Percentiles rank a stretch among this genome's conserved stretches.
Evolutionary conservation across 805 yeast genomes (phyloP).

Genomic region (Ogataea trehalophila): DNA sequence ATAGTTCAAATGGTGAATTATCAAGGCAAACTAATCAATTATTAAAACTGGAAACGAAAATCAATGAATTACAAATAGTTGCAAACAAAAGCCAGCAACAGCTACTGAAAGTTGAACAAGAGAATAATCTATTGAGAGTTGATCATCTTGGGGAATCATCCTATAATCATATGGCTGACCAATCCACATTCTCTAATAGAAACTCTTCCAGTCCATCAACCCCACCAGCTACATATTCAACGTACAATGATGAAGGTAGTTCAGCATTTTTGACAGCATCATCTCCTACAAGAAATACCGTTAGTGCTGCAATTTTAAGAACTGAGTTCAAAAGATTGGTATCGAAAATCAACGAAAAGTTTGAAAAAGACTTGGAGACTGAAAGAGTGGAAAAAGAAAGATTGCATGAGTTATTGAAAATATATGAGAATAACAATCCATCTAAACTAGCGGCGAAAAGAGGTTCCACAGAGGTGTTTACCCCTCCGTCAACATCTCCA

Average conservation of each 20-base stretch:
- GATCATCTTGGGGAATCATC: constrained; percentile 36
- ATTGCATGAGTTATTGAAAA: constrained; percentile 37
- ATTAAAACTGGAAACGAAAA: constrained; percentile 32
- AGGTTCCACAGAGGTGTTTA: neutral
- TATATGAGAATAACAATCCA: constrained; percentile 17
- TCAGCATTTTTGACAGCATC: constrained; percentile 3
- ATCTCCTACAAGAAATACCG: constrained; percentile 24
- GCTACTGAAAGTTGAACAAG: constrained; percentile 34
- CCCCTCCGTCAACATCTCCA: neutral
- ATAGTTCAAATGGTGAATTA: constrained; percentile 34
- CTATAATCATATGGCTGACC: constrained; percentile 6
- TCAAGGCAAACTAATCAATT: constrained; percentile 33
- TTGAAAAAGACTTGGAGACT: constrained; percentile 52
- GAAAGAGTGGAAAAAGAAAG: constrained; percentile 50
- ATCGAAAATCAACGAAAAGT: constrained; percentile 53
- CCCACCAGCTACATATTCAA: constrained; percentile 9
- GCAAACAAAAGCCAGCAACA: constrained; percentile 35
- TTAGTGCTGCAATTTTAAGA: constrained; percentile 50
- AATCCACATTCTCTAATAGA: constrained; percentile 9
- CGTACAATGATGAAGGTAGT: constrained; percentile 3
- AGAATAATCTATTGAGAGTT: too few species aligned
- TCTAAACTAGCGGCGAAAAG: neutral
- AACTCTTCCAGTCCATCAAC: constrained; percentile 11
- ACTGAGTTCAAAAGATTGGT: constrained; percentile 66
- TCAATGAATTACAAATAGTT: constrained; percentile 28